These are phyloP conservation scores for Chaetomiaceae sp. DNA, from an alignment of 2,329 filamentous ascomycete species.

Conservation along the genomic window DNA sequence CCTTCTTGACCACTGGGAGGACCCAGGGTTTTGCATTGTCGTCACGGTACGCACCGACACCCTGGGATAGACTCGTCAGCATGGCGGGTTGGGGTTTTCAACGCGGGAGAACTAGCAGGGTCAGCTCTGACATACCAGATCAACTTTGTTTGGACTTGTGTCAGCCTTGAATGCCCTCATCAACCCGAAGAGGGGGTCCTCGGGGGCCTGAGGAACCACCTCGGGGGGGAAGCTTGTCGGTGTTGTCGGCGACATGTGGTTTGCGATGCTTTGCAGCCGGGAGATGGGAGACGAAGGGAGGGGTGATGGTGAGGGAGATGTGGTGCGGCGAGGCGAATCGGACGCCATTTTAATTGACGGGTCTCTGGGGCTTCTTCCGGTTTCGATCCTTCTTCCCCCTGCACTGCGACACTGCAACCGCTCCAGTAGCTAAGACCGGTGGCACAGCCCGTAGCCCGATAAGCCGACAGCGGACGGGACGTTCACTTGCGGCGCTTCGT, in stretches of 20 bases:
- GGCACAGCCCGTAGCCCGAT: conserved; percentile 13
- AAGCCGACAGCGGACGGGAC: conserved; percentile 20
- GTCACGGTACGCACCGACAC: conserved; percentile 90
- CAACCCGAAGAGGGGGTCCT: conserved; percentile 91
- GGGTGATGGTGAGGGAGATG: conserved; percentile 39
- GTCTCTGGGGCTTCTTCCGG: conserved; percentile 11
- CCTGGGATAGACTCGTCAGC: conserved; percentile 36
- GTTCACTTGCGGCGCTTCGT: conserved; percentile 3
- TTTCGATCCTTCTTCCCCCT: conserved; percentile 13
- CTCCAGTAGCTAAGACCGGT: conserved; percentile 14
- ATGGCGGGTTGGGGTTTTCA: too few species aligned
- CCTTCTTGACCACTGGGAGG: conserved; percentile 93
- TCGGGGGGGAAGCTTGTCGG: conserved; percentile 70
- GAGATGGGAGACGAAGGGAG: conserved; percentile 44
- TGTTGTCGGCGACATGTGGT: conserved; percentile 63
- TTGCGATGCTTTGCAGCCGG: conserved; percentile 58
- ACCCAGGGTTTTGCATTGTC: conserved; percentile 97
- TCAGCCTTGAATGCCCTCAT: conserved; percentile 86
- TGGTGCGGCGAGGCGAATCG: conserved; percentile 18
- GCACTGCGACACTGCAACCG: conserved; percentile 15
- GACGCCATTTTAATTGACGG: conserved; percentile 24
- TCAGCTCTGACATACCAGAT: conserved; percentile 61
- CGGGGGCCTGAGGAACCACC: conserved; percentile 81
- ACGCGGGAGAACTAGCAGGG: neutral
- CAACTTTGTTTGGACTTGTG: conserved; percentile 73